A percentile compares a stretch with the other conserved stretches of the same genome.
These are phyloP conservation scores for Cafeteria roenbergensis DNA, from an alignment of 108 stramenopile species.

Conservation along the genomic window DNA sequence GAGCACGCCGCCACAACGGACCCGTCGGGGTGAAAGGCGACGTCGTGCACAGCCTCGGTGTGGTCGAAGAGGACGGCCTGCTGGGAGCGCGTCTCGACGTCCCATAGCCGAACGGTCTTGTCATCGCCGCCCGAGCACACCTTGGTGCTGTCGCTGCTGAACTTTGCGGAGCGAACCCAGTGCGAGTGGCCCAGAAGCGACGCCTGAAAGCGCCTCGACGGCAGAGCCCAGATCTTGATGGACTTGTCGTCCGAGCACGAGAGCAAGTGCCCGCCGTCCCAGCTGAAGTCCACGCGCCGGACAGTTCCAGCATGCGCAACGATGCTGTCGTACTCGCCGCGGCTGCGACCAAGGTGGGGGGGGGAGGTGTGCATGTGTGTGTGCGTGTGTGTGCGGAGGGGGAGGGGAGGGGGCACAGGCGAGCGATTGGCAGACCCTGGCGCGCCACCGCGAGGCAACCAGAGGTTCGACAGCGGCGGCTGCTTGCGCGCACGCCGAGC, in stretches of 20 bases:
- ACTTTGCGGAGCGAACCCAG: constrained; percentile 46
- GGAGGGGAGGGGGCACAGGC: no score
- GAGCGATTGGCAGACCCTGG: not conserved
- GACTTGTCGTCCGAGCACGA: constrained; percentile 52
- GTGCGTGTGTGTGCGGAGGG: no score
- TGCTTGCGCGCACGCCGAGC: no score
- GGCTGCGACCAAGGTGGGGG: not conserved
- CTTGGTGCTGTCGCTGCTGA: constrained; percentile 25
- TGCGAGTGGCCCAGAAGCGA: constrained; percentile 36
- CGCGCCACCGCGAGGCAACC: no score
- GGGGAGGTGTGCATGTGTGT: not conserved
- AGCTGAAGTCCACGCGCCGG: constrained; percentile 33
- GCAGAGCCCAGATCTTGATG: constrained; percentile 41
- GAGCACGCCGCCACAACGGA: constrained; percentile 13
- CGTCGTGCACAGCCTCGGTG: constrained; percentile 4
- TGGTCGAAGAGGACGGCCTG: constrained; percentile 14
- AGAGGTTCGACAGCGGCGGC: no score
- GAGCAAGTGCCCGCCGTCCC: constrained; percentile 29
- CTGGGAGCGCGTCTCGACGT: not conserved
- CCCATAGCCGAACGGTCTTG: constrained; percentile 29
- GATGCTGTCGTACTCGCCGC: constrained; percentile 29
- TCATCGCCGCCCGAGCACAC: constrained; percentile 40
- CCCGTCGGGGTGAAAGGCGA: constrained; percentile 20
- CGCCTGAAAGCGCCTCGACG: constrained; percentile 26
- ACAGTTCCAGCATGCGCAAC: constrained; percentile 45